Conservation (phyloP, 371 early-diverging fungal genomes). For the Syncephalastrum racemosum region DNA sequence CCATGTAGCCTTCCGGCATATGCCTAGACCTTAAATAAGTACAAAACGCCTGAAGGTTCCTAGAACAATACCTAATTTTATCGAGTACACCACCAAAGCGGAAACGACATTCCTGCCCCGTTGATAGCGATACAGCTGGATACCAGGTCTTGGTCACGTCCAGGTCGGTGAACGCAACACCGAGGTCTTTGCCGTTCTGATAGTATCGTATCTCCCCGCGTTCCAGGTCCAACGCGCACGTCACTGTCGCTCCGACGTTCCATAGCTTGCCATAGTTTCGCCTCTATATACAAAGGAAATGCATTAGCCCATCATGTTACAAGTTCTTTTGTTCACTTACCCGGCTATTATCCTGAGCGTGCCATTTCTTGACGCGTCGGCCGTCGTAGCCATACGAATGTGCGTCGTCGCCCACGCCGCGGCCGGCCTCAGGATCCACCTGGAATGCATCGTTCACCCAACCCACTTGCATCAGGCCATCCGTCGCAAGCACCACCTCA, state of each 20-base stretch:
- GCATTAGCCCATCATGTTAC: neutral
- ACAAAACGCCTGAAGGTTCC: neutral
- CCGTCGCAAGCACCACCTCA: conserved; percentile 58
- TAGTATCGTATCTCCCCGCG: conserved; percentile 53
- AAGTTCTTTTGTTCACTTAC: conserved; percentile 8
- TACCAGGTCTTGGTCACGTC: conserved; percentile 49
- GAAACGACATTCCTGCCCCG: conserved; percentile 42
- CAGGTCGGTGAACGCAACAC: conserved; percentile 66
- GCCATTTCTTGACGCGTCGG: conserved; percentile 67
- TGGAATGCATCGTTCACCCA: conserved; percentile 57
- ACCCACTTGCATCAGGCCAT: conserved; percentile 73
- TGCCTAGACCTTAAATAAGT: conserved; percentile 15
- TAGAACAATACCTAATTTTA: conserved; percentile 21
- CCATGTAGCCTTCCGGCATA: conserved; percentile 29
- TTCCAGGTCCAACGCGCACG: conserved; percentile 63
- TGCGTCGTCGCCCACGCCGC: conserved; percentile 71
- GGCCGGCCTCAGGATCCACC: conserved; percentile 70
- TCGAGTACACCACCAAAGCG: conserved; percentile 43
- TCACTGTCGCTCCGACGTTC: conserved; percentile 62
- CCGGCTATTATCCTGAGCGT: conserved; percentile 38
- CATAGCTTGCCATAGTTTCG: conserved; percentile 63
- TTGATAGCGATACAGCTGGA: conserved; percentile 46
- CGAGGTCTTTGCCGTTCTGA: conserved; percentile 64
- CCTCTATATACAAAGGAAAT: conserved; percentile 26
- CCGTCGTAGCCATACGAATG: conserved; percentile 76